A percentile compares a stretch with the other conserved stretches of the same genome.
phyloP scores from a whole-genome alignment of 306 rosid genomes.

The Vigna trinervia region DNA sequence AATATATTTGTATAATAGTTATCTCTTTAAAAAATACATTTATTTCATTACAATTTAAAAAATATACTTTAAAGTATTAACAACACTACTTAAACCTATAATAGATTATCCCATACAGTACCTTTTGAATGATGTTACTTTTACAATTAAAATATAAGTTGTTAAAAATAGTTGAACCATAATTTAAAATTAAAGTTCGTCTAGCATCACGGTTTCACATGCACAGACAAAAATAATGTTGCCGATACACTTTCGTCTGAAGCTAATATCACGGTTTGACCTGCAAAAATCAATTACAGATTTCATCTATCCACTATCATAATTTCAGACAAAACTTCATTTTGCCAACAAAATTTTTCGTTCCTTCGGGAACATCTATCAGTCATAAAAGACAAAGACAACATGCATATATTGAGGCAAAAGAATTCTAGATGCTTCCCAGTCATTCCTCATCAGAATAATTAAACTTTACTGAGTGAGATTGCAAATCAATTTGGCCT shows the following conservation, averaged over 20 bases:
- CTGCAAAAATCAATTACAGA: background rate
- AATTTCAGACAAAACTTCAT: background rate
- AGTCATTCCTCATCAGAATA: constrained; percentile 80
- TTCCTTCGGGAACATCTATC: constrained; percentile 3
- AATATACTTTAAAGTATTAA: too few relatives aligned
- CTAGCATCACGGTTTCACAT: background rate
- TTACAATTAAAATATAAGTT: too few relatives aligned
- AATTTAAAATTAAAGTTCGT: too few relatives aligned
- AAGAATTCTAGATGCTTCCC: background rate
- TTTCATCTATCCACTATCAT: background rate
- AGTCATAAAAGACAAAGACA: background rate
- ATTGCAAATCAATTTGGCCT: constrained; percentile 80
- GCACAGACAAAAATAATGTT: too few relatives aligned
- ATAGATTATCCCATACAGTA: too few relatives aligned
- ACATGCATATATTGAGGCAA: background rate
- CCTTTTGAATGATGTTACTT: too few relatives aligned
- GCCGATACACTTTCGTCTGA: too few relatives aligned
- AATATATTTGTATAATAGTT: too few relatives aligned
- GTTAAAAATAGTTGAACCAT: too few relatives aligned
- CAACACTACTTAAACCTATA: too few relatives aligned
- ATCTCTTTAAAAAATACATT: too few relatives aligned
- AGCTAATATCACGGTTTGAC: background rate
- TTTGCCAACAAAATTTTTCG: background rate
- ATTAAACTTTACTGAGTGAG: constrained; percentile 87
- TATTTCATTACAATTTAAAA: too few relatives aligned